Evolutionary conservation across 139 green algal genomes (phyloP).

Genomic region (Chlorella vulgaris): DNA sequence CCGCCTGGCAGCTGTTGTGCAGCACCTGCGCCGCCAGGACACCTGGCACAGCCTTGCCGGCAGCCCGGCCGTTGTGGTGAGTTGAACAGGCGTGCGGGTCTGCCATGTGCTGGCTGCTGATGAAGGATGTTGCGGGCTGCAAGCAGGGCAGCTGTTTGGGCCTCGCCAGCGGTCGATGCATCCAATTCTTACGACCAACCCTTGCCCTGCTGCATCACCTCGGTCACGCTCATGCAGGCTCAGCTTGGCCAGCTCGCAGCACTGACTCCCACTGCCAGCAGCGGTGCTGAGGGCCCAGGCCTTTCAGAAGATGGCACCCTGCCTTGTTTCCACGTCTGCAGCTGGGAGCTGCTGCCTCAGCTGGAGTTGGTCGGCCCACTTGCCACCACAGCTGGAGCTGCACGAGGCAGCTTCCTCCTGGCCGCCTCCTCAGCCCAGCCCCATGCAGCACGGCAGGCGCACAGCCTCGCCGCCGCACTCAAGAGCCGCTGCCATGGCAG

Average conservation of each 20-base stretch:
- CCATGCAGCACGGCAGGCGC: background rate
- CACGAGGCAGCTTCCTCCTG: background rate
- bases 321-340: background rate
- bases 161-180: too few species aligned
- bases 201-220: too few species aligned
- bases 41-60: background rate
- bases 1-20: slow-evolving; percentile 1
- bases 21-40: background rate
- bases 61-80: background rate
- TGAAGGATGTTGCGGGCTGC: too few species aligned
- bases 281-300: too few species aligned
- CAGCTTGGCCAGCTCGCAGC: background rate
- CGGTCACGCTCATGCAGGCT: background rate
- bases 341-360: background rate
- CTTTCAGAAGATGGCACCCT: too few species aligned
- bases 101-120: too few species aligned
- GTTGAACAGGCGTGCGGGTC: too few species aligned
- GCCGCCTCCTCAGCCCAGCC: background rate
- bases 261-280: background rate
- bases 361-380: background rate
- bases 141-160: too few species aligned
- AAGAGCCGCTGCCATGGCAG: background rate
- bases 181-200: too few species aligned
- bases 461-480: background rate
- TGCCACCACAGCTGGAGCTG: background rate